Conservation (phyloP, 2,329 filamentous ascomycete species). For the Epichloe aotearoae region DNA sequence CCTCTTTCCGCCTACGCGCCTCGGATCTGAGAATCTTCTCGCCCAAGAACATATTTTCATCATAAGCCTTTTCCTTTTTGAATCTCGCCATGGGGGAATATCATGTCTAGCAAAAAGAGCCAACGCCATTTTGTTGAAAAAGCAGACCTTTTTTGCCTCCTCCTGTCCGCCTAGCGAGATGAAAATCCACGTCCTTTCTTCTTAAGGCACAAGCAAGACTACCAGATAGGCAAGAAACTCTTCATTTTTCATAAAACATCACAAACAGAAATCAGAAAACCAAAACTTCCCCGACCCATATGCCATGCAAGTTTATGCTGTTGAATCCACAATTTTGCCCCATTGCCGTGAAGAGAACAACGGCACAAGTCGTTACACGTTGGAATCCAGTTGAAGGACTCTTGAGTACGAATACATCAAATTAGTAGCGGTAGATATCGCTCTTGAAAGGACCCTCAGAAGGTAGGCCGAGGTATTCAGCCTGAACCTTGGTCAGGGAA, state of each 20-base stretch:
- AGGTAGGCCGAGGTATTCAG: constrained; percentile 84
- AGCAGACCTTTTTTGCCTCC: constrained; percentile 24
- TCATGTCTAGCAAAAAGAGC: constrained; percentile 23
- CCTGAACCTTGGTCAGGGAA: constrained; percentile 72
- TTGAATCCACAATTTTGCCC: constrained; percentile 29
- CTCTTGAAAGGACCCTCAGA: constrained; percentile 89
- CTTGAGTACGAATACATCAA: constrained; percentile 21
- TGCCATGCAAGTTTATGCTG: constrained; percentile 30
- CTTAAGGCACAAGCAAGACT: constrained; percentile 5
- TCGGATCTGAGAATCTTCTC: constrained; percentile 1
- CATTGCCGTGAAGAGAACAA: constrained; percentile 18
- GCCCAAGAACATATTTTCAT: neutral
- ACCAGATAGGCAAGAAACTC: constrained; percentile 8
- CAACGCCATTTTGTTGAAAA: constrained; percentile 29
- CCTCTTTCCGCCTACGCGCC: constrained; percentile 10
- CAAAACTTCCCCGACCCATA: constrained; percentile 18
- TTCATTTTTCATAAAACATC: constrained; percentile 3
- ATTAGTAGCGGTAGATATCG: constrained; percentile 53
- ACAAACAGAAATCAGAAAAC: constrained; percentile 10
- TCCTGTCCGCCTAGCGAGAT: constrained; percentile 16
- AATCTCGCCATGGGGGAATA: constrained; percentile 19
- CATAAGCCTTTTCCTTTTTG: constrained; percentile 11
- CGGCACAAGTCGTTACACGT: constrained; percentile 23
- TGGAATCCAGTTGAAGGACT: constrained; percentile 27
- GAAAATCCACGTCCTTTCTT: constrained; percentile 5